Evolutionary conservation across 129 eudicot species (phyloP), one percentile per base, ranked within the genome.

Genomic region (carrot (Daucus carota)): DNA sequence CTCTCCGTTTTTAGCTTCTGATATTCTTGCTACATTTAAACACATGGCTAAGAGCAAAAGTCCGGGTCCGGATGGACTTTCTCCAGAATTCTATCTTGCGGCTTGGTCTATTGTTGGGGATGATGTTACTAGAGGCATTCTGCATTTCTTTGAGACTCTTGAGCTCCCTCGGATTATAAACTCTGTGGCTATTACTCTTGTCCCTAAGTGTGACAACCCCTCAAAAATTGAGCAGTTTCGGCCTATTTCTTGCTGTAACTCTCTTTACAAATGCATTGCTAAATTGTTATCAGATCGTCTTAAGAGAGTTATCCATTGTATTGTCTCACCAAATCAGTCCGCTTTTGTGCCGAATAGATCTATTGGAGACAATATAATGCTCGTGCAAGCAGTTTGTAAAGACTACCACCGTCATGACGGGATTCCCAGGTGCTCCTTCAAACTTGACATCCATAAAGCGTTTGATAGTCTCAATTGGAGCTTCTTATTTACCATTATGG

Each of bases 1-100:
- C 0, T 11, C 12, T 4, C 12, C 12, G 0, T 43, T 48, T 2
- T 14, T 22, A 0, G 6, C 0, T 3, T 15, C 1, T 14, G 5
- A 48, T 8, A 22, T 48, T 0, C 11, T 48, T 18, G 1, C 5
- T 6, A 48, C 57, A 3, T 8, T 48, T 1, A 11, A 16, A 11
- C 15, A 16, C 4, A 48, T 48, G 57, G 57, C n/a, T 0, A n/a
- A n/a, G n/a, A n/a, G n/a, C n/a, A n/a, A n/a, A n/a, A n/a, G n/a
- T n/a, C n/a, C n/a, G n/a, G n/a, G 57, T 11, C 57, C 57, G 2
- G 57, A 48, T 48, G 57, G 57, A 2, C 2, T 48, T 8, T 2
- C 57, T 48, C 0, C n/a, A 1, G 57, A 48, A 16, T 48, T 48
- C 11, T 48, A 14, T 48, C 5, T 48, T 1, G 0, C n/a, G 3